Conservation (phyloP, 257 asterid genomes). For the Solanum ossicruentum region DNA sequence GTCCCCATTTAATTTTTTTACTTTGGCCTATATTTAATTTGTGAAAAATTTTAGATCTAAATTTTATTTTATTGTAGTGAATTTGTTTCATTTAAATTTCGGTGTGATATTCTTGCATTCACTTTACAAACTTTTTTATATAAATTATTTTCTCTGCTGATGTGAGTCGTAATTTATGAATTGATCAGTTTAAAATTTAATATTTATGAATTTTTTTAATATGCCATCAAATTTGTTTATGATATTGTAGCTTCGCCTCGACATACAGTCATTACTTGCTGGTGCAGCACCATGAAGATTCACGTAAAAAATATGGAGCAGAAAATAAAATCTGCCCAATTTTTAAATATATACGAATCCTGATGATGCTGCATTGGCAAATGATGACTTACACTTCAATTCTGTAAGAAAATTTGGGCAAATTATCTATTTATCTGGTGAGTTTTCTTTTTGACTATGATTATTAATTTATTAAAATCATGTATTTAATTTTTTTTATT, state of each 20-base stretch:
- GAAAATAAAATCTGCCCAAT: background rate
- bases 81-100: background rate
- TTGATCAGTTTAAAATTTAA: background rate
- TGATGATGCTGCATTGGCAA: slow-evolving; percentile 42
- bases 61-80: background rate
- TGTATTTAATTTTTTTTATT: too few relatives aligned
- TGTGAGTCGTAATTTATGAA: background rate
- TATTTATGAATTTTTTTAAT: background rate
- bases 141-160: too few relatives aligned
- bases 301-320: background rate
- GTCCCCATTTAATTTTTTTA: background rate
- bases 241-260: background rate
- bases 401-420: background rate
- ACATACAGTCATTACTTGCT: slow-evolving; percentile 12
- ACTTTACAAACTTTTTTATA: background rate
- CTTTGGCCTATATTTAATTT: background rate
- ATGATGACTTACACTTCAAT: background rate
- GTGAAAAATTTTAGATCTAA: background rate
- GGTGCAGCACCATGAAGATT: slow-evolving; percentile 24
- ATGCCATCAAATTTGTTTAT: accelerated
- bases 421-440: background rate
- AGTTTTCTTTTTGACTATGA: background rate
- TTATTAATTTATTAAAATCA: background rate
- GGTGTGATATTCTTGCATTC: background rate
- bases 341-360: slow-evolving; percentile 13